Conservation (phyloP, 2,329 filamentous ascomycete species). For the Xylariales sp. region DNA sequence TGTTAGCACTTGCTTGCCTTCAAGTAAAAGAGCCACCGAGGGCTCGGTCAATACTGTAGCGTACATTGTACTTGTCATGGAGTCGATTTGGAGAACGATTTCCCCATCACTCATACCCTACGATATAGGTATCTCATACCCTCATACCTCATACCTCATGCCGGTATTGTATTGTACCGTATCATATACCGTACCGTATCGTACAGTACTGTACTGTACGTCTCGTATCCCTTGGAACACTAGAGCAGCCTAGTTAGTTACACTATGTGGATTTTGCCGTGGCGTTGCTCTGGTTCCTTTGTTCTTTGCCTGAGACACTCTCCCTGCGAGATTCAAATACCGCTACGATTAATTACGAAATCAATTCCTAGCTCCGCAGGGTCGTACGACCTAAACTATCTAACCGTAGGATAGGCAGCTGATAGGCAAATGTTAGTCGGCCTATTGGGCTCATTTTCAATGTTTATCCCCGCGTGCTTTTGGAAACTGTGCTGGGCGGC, state of each 20-base stretch:
- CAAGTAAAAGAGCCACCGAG: too few species aligned
- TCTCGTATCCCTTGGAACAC: background rate
- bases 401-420: too few species aligned
- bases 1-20: background rate
- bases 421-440: background rate
- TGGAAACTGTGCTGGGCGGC: constrained; percentile 15
- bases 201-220: background rate
- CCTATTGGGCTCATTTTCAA: background rate
- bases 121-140: too few species aligned
- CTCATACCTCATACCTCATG: background rate
- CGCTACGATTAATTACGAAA: background rate
- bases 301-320: constrained; percentile 22
- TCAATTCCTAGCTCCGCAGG: constrained; percentile 5
- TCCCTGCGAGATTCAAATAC: constrained; percentile 1
- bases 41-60: too few species aligned
- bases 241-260: background rate
- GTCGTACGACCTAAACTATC: constrained; percentile 13
- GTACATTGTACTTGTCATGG: background rate
- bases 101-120: background rate
- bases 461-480: background rate
- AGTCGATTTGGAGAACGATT: constrained; percentile 9
- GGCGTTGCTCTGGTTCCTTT: constrained; percentile 10
- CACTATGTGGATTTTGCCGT: background rate
- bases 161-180: background rate
- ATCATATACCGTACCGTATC: too few species aligned